Conservation (phyloP, 1,139 yeast genomes). For the Pichia kudriavzevii region DNA sequence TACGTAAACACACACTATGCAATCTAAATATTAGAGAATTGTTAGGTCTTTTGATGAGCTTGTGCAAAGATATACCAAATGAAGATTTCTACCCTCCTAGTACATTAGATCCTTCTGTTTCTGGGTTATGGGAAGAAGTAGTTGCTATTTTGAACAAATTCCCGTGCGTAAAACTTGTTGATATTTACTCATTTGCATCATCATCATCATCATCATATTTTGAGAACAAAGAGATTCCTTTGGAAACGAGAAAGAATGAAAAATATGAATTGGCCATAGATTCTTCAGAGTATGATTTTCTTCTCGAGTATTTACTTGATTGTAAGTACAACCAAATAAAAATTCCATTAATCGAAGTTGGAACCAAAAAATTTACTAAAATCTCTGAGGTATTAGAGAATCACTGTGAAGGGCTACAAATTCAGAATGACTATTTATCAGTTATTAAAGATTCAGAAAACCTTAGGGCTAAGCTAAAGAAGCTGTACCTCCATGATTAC, state of each 20-base stretch:
- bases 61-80: too few species aligned
- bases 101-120: too few species aligned
- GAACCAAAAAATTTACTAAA: constrained; percentile 12
- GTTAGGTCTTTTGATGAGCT: too few species aligned
- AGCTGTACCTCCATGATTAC: constrained; percentile 12
- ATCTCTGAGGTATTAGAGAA: constrained; percentile 11
- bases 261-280: constrained; percentile 12
- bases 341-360: constrained; percentile 14
- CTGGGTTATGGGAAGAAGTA: constrained; percentile 6
- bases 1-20: constrained; percentile 2
- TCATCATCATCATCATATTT: not conserved
- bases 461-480: constrained; percentile 9
- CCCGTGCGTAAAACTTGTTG: constrained; percentile 13
- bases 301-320: constrained; percentile 12
- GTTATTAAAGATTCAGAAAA: constrained; percentile 12
- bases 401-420: constrained; percentile 8
- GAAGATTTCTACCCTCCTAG: too few species aligned
- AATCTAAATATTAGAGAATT: constrained; percentile 9
- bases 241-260: not conserved
- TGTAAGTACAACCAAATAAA: constrained; percentile 4
- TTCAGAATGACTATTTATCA: constrained; percentile 13
- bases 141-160: constrained; percentile 8
- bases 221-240: too few species aligned
- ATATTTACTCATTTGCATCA: constrained; percentile 1
- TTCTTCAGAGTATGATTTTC: constrained; percentile 11